Base-by-base conservation (phyloP, 176 grass and related monocot genomes). In the Carex parvula region DNA sequence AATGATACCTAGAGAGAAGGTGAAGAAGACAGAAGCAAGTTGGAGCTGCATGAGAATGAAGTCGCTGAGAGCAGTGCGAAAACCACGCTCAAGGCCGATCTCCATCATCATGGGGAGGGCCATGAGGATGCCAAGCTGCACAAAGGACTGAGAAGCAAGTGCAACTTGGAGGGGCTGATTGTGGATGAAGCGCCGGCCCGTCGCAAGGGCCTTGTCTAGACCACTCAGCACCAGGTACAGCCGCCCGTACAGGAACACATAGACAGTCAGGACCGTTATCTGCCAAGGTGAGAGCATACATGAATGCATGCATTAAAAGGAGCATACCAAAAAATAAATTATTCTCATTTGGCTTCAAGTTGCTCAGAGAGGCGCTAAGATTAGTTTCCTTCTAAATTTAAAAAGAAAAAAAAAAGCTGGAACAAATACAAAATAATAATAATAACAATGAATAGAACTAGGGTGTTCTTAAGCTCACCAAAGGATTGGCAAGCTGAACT, bases 61-160 rank as follows among this genome's bases (percentile, higher is more conserved):
- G 68, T 99, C 96, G 62, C 91, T 99, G 52, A 99, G 85, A 73
- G 96, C 96, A 11, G 91, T 99, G 74, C 95, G 94, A 84, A 98
- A 98, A 77, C 95, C 95, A 74, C 92, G 94, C 81, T 98, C 95
- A 59, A 98, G 76, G 48, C 95, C 95, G 17, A 94, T 98, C 70
- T 98, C 95, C 95, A 98, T 98, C 95, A 98, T 93, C 95, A 98
- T 98, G 58, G 95, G 95, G 9, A 98, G 66, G 9, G 95, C 95
- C 95, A 98, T 98, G 64, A 98, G 86, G 82, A 98, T 87, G 16
- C 95, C 95, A 71, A 98, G 95, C 55, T 98, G 95, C 53, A 98
- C 95, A 74, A 98, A 95, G 44, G 95, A 98, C 60, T 98, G 90
- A 3, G 95, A 98, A 14, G 92, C 95, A 72, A 98, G 92, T 69